Percentiles rank a stretch among this genome's conserved stretches.
Conservation (phyloP, 164 flowering plant species). For the Cinnamomum micranthum region DNA sequence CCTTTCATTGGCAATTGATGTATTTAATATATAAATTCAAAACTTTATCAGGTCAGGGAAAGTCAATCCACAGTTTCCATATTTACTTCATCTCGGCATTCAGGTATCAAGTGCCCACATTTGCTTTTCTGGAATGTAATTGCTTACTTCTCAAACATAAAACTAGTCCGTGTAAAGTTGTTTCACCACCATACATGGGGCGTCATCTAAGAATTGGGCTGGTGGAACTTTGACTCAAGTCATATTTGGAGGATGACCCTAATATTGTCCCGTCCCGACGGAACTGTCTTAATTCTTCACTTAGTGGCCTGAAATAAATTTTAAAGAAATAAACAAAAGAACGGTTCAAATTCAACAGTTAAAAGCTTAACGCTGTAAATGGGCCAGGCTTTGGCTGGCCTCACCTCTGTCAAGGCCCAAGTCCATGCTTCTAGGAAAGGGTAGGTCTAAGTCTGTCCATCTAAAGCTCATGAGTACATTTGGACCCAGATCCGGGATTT, state of each 20-base stretch:
- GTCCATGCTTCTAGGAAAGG: too few relatives aligned
- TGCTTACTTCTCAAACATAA: neutral
- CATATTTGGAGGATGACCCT: neutral
- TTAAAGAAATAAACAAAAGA: too few relatives aligned
- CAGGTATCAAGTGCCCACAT: conserved; percentile 50
- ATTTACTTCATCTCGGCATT: conserved; percentile 92
- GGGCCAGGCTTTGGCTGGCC: too few relatives aligned
- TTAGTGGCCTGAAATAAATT: neutral
- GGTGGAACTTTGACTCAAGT: neutral
- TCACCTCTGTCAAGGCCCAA: too few relatives aligned
- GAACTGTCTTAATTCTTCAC: neutral
- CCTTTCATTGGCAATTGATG: conserved; percentile 1
- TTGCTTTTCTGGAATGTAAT: neutral
- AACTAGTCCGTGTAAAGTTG: too few relatives aligned
- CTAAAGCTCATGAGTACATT: too few relatives aligned
- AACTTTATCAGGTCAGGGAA: conserved; percentile 59
- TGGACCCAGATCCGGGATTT: too few relatives aligned
- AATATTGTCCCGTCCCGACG: neutral
- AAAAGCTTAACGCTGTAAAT: too few relatives aligned
- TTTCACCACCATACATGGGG: neutral
- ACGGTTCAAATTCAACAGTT: neutral
- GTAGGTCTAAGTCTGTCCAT: too few relatives aligned
- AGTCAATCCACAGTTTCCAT: conserved; percentile 74
- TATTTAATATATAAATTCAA: neutral
- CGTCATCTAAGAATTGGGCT: neutral